Evolutionary conservation across 352 stramenopile genomes (phyloP), one percentile per base, ranked within the genome.

Genomic region (Blastocystis sp.): DNA sequence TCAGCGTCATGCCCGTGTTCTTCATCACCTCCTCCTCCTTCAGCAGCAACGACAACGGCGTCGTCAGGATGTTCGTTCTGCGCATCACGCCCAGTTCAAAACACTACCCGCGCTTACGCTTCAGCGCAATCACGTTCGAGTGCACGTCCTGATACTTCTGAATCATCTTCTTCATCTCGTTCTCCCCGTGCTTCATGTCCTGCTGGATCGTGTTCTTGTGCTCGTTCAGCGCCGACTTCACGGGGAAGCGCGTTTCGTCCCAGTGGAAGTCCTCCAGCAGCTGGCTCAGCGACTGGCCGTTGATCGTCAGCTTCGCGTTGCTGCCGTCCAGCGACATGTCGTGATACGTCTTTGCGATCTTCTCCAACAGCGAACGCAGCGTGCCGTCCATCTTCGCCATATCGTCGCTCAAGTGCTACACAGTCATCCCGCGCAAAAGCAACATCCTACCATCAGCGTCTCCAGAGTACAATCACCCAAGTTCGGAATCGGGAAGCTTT

Each of bases 61-160:
- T 38, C 6, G 14, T 76, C 24, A 76, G 65, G 34, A 76, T 76
- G 65, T 76, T 76, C 65, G 65, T 38, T 76, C 65, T 76, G 52
- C 38, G 6, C 24, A 34, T 43, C 38, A 52, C 7, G 14, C 7
- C 11, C 7, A 21, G 21, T 11, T 43, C n/a, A 19, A 24, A 76
- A 17, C 6, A n/a, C 9, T 11, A 76, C 65, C 65, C 65, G 10
- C 65, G 65, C 43, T 76, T 76, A 11, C 65, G 65, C 14, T 52
- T 43, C 65, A 76, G 17, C 14, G 65, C 10, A 19, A 24, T 42
- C 65, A 76, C 14, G 52, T 76, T 76, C 24, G 9, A 24, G 43
- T 76, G 65, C 7, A 76, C 65, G n/a, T 76, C 65, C n/a, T 76
- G 65, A n/a, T 76, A 76, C 65, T 76, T 76, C 65, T 76, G 65